A percentile compares a stretch with the other conserved stretches of the same genome.
Conservation (phyloP, 2,329 filamentous ascomycete species). For the Verticillium tricorpus region DNA sequence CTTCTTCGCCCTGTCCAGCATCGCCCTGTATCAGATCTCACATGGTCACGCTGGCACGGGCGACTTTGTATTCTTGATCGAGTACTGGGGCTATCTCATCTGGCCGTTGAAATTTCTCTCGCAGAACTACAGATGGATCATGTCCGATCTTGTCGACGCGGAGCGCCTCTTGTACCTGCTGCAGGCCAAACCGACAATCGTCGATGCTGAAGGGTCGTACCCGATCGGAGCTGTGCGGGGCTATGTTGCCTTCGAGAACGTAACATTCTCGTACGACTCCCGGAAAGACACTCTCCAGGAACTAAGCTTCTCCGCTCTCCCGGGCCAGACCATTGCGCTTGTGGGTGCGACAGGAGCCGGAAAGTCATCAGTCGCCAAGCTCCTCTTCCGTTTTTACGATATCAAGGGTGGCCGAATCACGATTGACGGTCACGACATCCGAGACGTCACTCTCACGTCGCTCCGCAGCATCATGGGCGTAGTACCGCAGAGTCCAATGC, state of each 20-base stretch:
- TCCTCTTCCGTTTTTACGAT: conserved; percentile 58
- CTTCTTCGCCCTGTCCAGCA: conserved; percentile 21
- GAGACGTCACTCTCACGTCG: conserved; percentile 42
- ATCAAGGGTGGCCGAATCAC: conserved; percentile 45
- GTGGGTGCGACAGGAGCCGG: conserved; percentile 60
- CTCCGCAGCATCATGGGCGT: conserved; percentile 28
- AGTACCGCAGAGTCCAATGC: conserved; percentile 50
- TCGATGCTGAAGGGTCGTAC: conserved; percentile 39
- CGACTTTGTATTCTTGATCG: conserved; percentile 59
- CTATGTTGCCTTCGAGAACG: conserved; percentile 48
- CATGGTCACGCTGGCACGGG: conserved; percentile 47
- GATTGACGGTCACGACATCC: conserved; percentile 54
- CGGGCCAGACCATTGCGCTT: conserved; percentile 53
- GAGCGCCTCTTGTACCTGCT: conserved; percentile 56
- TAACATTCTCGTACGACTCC: conserved; percentile 51
- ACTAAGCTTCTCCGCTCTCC: conserved; percentile 41
- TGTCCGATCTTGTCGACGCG: conserved; percentile 54
- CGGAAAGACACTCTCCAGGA: conserved; percentile 45
- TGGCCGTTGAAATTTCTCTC: conserved; percentile 31
- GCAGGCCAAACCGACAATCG: conserved; percentile 51
- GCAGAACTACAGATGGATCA: conserved; percentile 9
- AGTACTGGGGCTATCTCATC: conserved; percentile 53
- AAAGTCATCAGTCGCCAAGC: conserved; percentile 58
- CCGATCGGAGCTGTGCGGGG: conserved; percentile 40
- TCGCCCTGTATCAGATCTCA: conserved; percentile 49